Evolutionary conservation across 495 filamentous ascomycete genomes (phyloP).

Genomic region (Parathielavia appendiculata): DNA sequence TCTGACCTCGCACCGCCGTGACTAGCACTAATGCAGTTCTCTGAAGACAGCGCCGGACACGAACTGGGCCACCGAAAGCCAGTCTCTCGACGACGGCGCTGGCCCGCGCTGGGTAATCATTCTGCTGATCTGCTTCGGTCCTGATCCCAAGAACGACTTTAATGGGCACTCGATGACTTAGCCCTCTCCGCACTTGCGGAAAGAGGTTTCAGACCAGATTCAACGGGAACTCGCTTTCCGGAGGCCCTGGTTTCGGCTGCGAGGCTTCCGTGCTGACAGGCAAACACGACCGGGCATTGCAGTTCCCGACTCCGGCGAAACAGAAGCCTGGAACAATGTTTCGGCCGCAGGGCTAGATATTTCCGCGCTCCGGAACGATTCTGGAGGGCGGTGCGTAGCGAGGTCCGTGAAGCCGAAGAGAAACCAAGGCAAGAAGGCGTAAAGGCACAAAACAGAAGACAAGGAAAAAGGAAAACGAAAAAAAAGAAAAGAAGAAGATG

Average conservation of each 20-base stretch:
- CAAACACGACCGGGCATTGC: background rate
- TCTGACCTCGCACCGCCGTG: no score
- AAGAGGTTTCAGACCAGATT: background rate
- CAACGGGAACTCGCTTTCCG: background rate
- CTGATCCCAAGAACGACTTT: no score
- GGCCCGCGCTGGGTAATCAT: no score
- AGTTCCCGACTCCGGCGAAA: background rate
- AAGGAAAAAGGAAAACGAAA: background rate
- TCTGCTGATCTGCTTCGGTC: no score
- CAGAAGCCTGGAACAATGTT: conserved; percentile 21
- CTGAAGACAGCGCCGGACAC: no score
- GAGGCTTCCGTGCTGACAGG: background rate
- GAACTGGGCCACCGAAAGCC: no score
- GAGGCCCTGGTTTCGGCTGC: background rate
- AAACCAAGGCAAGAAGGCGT: background rate
- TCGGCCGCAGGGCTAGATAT: conserved; percentile 8
- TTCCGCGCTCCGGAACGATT: no score
- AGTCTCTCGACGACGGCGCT: no score
- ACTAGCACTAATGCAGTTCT: no score
- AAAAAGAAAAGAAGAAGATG: background rate
- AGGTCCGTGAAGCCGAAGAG: background rate
- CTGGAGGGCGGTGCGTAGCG: background rate
- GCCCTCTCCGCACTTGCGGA: conserved; percentile 1
- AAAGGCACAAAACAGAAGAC: background rate
- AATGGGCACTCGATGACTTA: background rate